Evolutionary conservation across 495 filamentous ascomycete genomes (phyloP).

Genomic region (Penicillium fimorum): DNA sequence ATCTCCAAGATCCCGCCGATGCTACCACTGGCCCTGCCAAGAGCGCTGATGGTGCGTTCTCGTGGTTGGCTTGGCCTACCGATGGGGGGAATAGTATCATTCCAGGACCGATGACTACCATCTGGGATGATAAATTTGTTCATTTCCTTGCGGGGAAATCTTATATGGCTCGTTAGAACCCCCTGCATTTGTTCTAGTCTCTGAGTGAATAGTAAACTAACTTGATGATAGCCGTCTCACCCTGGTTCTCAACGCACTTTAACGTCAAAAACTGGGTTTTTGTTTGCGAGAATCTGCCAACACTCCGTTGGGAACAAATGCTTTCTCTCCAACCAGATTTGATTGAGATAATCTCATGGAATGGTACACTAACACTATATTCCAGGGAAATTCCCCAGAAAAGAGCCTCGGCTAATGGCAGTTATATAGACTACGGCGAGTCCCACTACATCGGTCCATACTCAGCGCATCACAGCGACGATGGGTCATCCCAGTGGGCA

Average conservation of each 20-base stretch:
- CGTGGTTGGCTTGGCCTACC: conserved; percentile 59
- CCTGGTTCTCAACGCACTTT: conserved; percentile 44
- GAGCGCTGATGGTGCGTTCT: conserved; percentile 51
- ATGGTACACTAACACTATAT: conserved; percentile 18
- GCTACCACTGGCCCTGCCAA: not conserved
- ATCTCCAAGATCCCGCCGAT: conserved; percentile 27
- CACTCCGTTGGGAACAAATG: conserved; percentile 51
- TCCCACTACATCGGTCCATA: conserved; percentile 51
- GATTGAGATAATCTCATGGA: conserved; percentile 63
- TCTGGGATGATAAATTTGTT: conserved; percentile 45
- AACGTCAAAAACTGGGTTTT: conserved; percentile 52
- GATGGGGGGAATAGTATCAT: conserved; percentile 53
- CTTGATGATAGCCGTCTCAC: conserved; percentile 27
- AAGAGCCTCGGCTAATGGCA: not conserved
- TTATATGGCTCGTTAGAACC: conserved; percentile 49
- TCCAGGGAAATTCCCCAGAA: not conserved
- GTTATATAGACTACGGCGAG: conserved; percentile 53
- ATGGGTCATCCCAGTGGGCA: conserved; percentile 57
- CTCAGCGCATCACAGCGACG: conserved; percentile 48
- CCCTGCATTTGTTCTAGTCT: not conserved
- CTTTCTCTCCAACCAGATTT: conserved; percentile 44
- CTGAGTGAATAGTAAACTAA: not conserved
- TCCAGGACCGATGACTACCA: conserved; percentile 42
- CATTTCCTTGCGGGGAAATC: conserved; percentile 48
- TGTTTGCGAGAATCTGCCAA: conserved; percentile 35